A percentile compares a stretch with the other conserved stretches of the same genome.
phyloP scores from a whole-genome alignment of 2,329 filamentous ascomycete genomes.

The Pseudogymnoascus sp. region DNA sequence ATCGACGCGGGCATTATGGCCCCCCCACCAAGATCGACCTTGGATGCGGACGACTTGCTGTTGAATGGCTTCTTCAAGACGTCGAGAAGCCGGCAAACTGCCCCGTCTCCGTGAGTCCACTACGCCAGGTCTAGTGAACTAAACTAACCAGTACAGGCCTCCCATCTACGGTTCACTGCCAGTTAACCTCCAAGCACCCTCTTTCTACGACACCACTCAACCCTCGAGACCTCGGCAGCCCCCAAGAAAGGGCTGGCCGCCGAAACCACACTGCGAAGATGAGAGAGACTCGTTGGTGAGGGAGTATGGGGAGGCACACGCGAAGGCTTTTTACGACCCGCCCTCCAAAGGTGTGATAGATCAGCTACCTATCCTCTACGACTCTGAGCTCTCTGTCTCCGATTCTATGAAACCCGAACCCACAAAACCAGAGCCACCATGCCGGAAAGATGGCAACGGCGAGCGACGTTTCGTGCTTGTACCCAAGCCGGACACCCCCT shows the following conservation, averaged over 20 bases:
- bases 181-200: constrained; percentile 1
- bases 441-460: constrained; percentile 33
- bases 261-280: constrained; percentile 62
- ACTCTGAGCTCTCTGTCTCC: constrained; percentile 39
- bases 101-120: background rate
- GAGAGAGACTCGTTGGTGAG: constrained; percentile 55
- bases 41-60: constrained; percentile 41
- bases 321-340: constrained; percentile 45
- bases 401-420: constrained; percentile 15
- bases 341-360: constrained; percentile 58
- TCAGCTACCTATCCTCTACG: constrained; percentile 60
- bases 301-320: constrained; percentile 39
- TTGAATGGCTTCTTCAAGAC: constrained; percentile 45
- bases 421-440: constrained; percentile 33
- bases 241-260: constrained; percentile 38
- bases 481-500: constrained; percentile 24
- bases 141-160: background rate
- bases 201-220: background rate
- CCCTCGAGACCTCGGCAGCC: background rate
- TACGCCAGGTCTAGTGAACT: background rate
- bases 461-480: constrained; percentile 62
- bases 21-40: constrained; percentile 20
- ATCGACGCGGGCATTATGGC: constrained; percentile 13
- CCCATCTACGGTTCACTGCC: background rate
- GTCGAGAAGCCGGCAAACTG: constrained; percentile 27